Base-by-base conservation (phyloP, 345 rosid species). In the Combretum micranthum region DNA sequence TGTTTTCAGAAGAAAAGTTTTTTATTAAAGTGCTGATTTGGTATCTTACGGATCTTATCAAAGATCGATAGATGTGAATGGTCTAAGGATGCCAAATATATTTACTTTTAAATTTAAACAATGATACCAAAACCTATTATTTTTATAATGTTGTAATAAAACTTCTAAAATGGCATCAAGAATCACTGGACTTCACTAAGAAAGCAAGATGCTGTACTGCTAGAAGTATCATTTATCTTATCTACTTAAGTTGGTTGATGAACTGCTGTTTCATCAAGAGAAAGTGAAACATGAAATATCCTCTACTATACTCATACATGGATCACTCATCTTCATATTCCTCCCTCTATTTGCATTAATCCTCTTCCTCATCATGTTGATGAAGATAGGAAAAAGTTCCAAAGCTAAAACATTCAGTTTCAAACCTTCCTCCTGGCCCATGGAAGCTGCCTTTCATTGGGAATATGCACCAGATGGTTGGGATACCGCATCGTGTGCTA, bases 381-480 rank as follows among this genome's bases (percentile, higher is more conserved):
- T 43, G 20, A 13, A 15, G 20, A 3, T 26, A 11, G 10, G 12
- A 3, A 56, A 17, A 20, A 37, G 16, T 16, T 22, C 57, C 21
- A 64, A 14, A 43, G 6, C 47, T 3, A 13, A n/a, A 2, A 32
- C 7, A 6, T 7, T 32, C 39, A 32, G 9, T 32, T 44, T 15
- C 39, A 11, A 50, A 59, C 6, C 59, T 61, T 11, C 75, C 73
- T 5, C 76, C 79, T 3, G 79, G 77, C 5, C 82, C 79, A 23
- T 39, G 57, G 68, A 68, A 60, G 46, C 50, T 74, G 5, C 79
- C 79, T 21, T 0, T 77, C 5, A 43, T 74, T 2, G 82, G 82
- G 6, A 77, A 71, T 47, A 3, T 71, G 26, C 79, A 66, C 48
- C 67, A 64, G 20, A 51, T 74, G 45, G 55, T n/a, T 45, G 59